Evolutionary conservation across 768 basidiomycete species (phyloP).

Genomic region (Megacollybia marginata): DNA sequence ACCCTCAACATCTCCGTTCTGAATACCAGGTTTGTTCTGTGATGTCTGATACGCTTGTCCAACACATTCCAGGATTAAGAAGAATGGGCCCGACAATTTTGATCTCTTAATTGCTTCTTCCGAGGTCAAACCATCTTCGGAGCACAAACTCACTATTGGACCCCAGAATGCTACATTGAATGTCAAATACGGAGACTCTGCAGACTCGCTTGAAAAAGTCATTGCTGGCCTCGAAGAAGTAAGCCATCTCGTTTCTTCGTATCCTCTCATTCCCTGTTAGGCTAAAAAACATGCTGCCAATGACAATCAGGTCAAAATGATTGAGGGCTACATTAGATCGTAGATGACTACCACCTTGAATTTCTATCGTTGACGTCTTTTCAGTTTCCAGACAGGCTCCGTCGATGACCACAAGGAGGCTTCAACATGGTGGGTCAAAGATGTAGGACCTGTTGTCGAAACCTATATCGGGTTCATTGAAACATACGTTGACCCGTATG

Average conservation of each 20-base stretch:
- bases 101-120: conserved; percentile 73
- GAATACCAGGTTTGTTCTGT: conserved; percentile 60
- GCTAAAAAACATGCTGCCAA: conserved; percentile 72
- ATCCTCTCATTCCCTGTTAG: conserved; percentile 22
- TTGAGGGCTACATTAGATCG: conserved; percentile 76
- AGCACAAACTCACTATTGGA: conserved; percentile 39
- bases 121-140: conserved; percentile 26
- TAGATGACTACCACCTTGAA: conserved; percentile 21
- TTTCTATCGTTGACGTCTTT: neutral
- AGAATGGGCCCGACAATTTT: conserved; percentile 55
- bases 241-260: neutral
- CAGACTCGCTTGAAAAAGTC: conserved; percentile 44
- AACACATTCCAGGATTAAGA: conserved; percentile 49
- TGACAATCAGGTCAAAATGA: conserved; percentile 64
- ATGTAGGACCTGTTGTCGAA: conserved; percentile 82
- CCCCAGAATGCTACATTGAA: conserved; percentile 43
- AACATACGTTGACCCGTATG: conserved; percentile 86
- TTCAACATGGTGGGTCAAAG: conserved; percentile 78
- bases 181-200: conserved; percentile 73
- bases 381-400: conserved; percentile 71
- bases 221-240: conserved; percentile 57
- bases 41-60: neutral
- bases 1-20: conserved; percentile 66
- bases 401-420: conserved; percentile 75
- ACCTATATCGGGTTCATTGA: conserved; percentile 84